These are phyloP conservation scores for Avicennia marina DNA, from an alignment of 257 asterid genomes.

Conservation along the genomic window DNA sequence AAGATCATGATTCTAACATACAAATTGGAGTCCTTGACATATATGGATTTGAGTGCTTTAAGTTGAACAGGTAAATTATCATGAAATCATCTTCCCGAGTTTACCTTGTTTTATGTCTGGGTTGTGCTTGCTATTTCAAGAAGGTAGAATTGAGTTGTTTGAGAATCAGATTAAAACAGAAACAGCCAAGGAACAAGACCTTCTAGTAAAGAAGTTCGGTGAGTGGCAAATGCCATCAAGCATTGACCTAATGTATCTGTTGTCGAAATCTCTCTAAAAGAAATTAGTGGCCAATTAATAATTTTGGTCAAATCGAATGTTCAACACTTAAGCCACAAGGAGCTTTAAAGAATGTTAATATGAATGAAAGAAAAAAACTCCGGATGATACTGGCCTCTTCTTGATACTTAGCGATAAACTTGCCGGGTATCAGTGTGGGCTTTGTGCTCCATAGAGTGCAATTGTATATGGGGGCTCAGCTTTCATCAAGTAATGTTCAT, in stretches of 20 bases:
- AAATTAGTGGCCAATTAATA: background rate
- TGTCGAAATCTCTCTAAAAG: background rate
- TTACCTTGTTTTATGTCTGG: background rate
- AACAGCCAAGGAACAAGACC: background rate
- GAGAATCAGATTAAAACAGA: no score
- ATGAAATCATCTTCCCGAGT: background rate
- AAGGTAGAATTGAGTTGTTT: no score
- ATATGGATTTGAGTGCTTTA: conserved; percentile 98
- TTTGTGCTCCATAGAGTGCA: background rate
- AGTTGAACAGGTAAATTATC: conserved; percentile 63
- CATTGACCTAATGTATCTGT: conserved; percentile 7
- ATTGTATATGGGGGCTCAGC: background rate
- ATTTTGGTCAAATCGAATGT: background rate
- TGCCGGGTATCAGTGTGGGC: conserved; percentile 3
- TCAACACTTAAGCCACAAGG: background rate
- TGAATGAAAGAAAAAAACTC: background rate
- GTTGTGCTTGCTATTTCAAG: background rate
- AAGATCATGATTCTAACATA: conserved; percentile 78
- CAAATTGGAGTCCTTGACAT: conserved; percentile 96
- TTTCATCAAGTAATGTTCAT: conserved; percentile 9
- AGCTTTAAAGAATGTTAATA: conserved; percentile 2
- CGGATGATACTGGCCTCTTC: background rate
- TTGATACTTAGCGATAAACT: conserved; percentile 3
- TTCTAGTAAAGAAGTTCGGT: no score
- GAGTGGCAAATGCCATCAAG: background rate